phyloP scores from a whole-genome alignment of 2,329 filamentous ascomycete species.

The Claviceps fusiformis region DNA sequence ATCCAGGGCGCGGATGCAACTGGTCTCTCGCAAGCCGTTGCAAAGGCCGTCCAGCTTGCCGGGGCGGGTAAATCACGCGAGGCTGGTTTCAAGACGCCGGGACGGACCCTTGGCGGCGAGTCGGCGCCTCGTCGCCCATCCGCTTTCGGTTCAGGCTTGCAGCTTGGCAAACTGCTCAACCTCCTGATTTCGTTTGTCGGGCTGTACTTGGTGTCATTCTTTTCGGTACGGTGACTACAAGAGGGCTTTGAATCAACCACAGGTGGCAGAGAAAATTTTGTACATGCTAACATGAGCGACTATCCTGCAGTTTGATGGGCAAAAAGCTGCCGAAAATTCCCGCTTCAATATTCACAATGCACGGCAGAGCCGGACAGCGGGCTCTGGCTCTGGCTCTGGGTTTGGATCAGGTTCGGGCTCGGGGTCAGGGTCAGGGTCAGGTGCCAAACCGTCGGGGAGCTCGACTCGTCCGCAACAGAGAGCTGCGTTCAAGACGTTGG shows the following conservation, averaged over 20 bases:
- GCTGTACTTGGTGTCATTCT: constrained; percentile 47
- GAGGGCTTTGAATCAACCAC: neutral
- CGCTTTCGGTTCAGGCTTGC: constrained; percentile 13
- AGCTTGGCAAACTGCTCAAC: constrained; percentile 33
- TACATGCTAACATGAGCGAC: constrained; percentile 11
- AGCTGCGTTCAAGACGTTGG: constrained; percentile 36
- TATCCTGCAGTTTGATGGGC: constrained; percentile 40
- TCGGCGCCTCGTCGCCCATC: constrained; percentile 8
- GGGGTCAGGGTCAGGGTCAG: constrained; percentile 1
- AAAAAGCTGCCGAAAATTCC: constrained; percentile 46
- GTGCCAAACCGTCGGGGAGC: constrained; percentile 9
- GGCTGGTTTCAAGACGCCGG: constrained; percentile 35
- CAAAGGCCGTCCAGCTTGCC: constrained; percentile 48
- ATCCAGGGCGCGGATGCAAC: constrained; percentile 71
- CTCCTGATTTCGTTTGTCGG: constrained; percentile 41
- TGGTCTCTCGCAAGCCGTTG: constrained; percentile 62
- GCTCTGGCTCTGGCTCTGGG: neutral
- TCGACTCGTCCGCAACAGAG: constrained; percentile 17
- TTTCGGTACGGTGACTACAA: constrained; percentile 36
- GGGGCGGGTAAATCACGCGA: constrained; percentile 28
- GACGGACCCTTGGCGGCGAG: constrained; percentile 41
- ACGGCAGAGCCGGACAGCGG: constrained; percentile 4
- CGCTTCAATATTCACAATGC: constrained; percentile 39
- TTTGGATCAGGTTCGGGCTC: constrained; percentile 1
- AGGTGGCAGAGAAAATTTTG: neutral